Conservation (phyloP, 1,284 basidiomycete genomes). For the Coriolopsis trogii region DNA sequence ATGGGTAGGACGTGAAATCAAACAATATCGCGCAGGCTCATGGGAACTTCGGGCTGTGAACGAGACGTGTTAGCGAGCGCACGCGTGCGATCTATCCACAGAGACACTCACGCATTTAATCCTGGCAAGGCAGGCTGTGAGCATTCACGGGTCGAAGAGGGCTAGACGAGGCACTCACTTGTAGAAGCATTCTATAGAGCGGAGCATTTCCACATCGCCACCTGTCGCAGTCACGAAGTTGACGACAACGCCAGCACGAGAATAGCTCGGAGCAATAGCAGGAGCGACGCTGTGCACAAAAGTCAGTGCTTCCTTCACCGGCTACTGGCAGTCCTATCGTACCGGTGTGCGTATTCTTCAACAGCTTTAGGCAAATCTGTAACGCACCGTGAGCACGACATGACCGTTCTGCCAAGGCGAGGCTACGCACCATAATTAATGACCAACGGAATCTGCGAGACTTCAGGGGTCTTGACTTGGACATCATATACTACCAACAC, state of each 20-base stretch:
- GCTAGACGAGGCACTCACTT: slow-evolving; percentile 51
- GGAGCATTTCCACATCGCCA: slow-evolving; percentile 96
- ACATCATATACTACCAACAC: slow-evolving; percentile 92
- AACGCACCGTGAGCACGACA: neutral
- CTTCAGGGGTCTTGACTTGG: slow-evolving; percentile 85
- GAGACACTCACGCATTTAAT: slow-evolving; percentile 82
- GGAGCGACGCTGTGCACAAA: slow-evolving; percentile 64
- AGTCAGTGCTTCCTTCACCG: slow-evolving; percentile 7
- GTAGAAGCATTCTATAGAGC: slow-evolving; percentile 97
- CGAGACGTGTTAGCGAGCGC: slow-evolving; percentile 12
- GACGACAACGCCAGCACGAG: slow-evolving; percentile 85
- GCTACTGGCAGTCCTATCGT: slow-evolving; percentile 23
- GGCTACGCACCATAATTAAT: slow-evolving; percentile 80
- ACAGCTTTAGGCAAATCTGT: slow-evolving; percentile 92
- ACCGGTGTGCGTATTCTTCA: slow-evolving; percentile 95
- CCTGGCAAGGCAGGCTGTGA: slow-evolving; percentile 43
- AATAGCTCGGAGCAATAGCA: slow-evolving; percentile 78
- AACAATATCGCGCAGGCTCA: slow-evolving; percentile 84
- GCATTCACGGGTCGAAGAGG: neutral
- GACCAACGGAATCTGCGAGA: slow-evolving; percentile 88
- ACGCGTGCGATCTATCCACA: neutral
- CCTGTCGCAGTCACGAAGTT: slow-evolving; percentile 97
- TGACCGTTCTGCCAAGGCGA: neutral
- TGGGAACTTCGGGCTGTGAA: slow-evolving; percentile 81
- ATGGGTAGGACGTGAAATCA: slow-evolving; percentile 52